A percentile compares a stretch with the other conserved stretches of the same genome.
Evolutionary conservation across 192 early-diverging fungal species (phyloP).

Genomic region (Kickxella alabastrina): DNA sequence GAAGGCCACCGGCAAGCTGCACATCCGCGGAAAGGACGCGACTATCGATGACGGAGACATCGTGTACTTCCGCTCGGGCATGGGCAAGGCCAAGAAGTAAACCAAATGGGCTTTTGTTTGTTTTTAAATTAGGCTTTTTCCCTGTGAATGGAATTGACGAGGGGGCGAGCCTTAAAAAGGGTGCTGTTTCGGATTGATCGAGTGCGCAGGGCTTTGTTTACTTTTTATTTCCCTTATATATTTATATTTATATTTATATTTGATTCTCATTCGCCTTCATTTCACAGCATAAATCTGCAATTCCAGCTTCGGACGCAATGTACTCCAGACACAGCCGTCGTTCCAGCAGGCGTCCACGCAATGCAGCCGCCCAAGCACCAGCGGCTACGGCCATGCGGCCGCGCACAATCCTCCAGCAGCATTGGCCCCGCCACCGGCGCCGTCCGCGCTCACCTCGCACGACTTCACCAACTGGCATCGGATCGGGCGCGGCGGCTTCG

Average conservation of each 20-base stretch:
- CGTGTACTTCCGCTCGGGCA: conserved; percentile 64
- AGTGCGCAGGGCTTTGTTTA: neutral
- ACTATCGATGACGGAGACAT: conserved; percentile 92
- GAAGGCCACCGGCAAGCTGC: conserved; percentile 87
- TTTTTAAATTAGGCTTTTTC: conserved; percentile 1
- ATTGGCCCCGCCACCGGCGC: too few species aligned
- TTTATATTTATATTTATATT: neutral
- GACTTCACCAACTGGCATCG: conserved; percentile 37
- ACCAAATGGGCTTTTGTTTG: neutral
- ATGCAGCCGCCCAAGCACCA: conserved; percentile 1
- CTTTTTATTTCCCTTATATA: neutral
- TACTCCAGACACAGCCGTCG: conserved; percentile 23
- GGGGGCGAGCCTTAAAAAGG: too few species aligned
- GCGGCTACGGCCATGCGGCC: neutral
- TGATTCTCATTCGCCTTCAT: neutral
- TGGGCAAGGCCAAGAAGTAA: conserved; percentile 47
- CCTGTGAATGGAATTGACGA: neutral
- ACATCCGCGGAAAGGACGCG: conserved; percentile 89
- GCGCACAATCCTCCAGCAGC: neutral
- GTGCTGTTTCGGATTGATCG: too few species aligned
- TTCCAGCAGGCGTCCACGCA: conserved; percentile 25
- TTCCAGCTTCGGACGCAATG: too few species aligned
- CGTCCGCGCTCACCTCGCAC: conserved; percentile 8
- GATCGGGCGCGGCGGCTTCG: conserved; percentile 47
- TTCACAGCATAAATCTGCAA: too few species aligned